Conservation (phyloP, 2,329 filamentous ascomycete genomes). For the Simplicillium sp. region DNA sequence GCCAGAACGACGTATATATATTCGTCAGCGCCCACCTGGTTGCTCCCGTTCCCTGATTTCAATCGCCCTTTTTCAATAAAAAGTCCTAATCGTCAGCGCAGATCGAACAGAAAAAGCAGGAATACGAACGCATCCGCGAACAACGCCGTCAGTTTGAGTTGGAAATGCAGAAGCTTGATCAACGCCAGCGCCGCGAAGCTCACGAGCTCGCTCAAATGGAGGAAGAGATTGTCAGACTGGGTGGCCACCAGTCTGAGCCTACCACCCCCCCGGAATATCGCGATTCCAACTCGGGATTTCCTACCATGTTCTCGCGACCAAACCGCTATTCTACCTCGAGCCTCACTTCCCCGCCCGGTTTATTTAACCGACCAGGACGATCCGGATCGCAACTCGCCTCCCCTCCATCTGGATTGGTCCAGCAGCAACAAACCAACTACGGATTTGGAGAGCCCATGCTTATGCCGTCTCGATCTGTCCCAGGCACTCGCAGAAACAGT, state of each 20-base stretch:
- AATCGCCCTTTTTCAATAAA: too few relatives aligned
- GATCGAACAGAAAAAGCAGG: constrained; percentile 89
- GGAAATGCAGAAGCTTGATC: constrained; percentile 82
- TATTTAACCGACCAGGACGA: constrained; percentile 63
- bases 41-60: too few relatives aligned
- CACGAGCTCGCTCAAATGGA: constrained; percentile 79
- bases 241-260: constrained; percentile 82
- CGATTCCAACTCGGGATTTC: constrained; percentile 61
- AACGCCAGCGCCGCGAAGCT: constrained; percentile 74
- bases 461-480: constrained; percentile 75
- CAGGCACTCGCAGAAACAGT: constrained; percentile 79
- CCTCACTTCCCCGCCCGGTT: constrained; percentile 69
- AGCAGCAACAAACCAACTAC: constrained; percentile 34
- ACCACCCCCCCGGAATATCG: constrained; percentile 93
- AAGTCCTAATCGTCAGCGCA: constrained; percentile 24
- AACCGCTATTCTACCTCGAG: constrained; percentile 86
- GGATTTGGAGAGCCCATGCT: constrained; percentile 37
- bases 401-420: constrained; percentile 56
- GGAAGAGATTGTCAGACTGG: constrained; percentile 57
- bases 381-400: constrained; percentile 76
- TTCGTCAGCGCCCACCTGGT: too few relatives aligned
- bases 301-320: constrained; percentile 70
- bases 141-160: constrained; percentile 84
- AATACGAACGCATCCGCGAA: constrained; percentile 85
- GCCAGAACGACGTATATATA: too few relatives aligned